Evolutionary conservation across 257 asterid genomes (phyloP), one percentile per base, ranked within the genome.

Genomic region (Solanum okadae): DNA sequence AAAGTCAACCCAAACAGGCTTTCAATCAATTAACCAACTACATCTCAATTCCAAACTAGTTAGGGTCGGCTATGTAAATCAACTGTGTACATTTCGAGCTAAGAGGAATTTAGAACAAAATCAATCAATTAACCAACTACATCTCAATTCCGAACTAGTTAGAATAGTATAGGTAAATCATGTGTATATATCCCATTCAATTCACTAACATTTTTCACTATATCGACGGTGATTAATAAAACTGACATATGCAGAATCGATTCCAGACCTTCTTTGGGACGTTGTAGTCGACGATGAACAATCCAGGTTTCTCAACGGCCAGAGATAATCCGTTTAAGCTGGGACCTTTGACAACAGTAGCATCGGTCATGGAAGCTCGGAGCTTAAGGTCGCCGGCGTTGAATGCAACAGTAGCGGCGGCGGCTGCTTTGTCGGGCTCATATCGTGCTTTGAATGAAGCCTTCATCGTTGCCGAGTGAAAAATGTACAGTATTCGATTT

Each of bases 371-470:
- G 88, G 98, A 91, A 67, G 98, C 98, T 38, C 96, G 94, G 90
- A 97, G 96, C 94, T 89, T 97, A 89, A 97, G 83, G 91, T 97
- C 98, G 16, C 98, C 98, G 95, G 98, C 96, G 91, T 93, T 97
- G 92, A 93, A 86, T 89, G 94, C 90, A 18, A 97, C 94, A 25
- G 98, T 92, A 88, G 98, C 90, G 89, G 94, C 92, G 87, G 95
- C 95, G 86, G 94, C 92, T 73, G 94, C 95, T 77, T 93, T 93
- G 83, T 96, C 98, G 9, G 95, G 88, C 87, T 96, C 98, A 78
- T 94, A 95, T 87, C 94, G 92, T 46, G 96, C 95, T 85, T 94
- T 96, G 91, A 96, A 91, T 91, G 98, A 94, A 56, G 95, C 97
- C 91, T 94, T 96, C 98, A 94, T 94, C 52, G 22, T 38, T 38